Evolutionary conservation across 2,329 filamentous ascomycete species (phyloP), one percentile per base, ranked within the genome.

Genomic region (Cryphonectria carpinicola): DNA sequence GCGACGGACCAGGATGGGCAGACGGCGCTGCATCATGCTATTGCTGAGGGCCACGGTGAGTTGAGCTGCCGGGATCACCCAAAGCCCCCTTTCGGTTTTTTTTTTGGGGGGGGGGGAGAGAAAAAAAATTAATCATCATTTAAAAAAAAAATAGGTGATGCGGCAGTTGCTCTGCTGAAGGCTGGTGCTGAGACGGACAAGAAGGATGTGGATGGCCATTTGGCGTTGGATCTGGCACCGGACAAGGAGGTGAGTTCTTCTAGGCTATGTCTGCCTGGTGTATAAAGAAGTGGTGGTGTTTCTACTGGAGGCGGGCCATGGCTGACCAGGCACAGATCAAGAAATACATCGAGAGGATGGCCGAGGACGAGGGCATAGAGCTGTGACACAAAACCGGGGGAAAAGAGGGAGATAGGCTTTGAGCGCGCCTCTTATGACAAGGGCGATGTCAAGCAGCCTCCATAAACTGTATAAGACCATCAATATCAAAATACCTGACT

Each of bases 1-100:
- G 90, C 94, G 2, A 90, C 92, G 2, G 96, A 99, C 82, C 84
- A 85, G 49, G 90, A 94, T 75, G 95, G 95, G 0, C 90, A 93
- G 79, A 98, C 96, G 35, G 92, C 96, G 4, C 84, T 99, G 76
- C 96, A 99, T 81, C 96, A 99, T 78, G 90, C 93, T 17, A 83
- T 95, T 74, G 91, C 92, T 1, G 93, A 96, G 77, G 90, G 90
- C 6, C 89, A 92, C 78, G 90, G 89, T 65, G 28, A 49, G 63
- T 61, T 6, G 11, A 11, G 14, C 32, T 32, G 35, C 37, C 10
- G 8, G 37, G 37, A 39, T 39, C 37, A 32, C 4, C 32, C 4
- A 39, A 39, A 39, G 37, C 37, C 3, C 32, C 32, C 4, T 13
- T 39, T 39, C 11, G 8, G 13, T 39, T 39, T 39, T 37, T 8